Evolutionary conservation across 345 rosid genomes (phyloP), one percentile per base, ranked within the genome.

Genomic region (Populus ilicifolia): DNA sequence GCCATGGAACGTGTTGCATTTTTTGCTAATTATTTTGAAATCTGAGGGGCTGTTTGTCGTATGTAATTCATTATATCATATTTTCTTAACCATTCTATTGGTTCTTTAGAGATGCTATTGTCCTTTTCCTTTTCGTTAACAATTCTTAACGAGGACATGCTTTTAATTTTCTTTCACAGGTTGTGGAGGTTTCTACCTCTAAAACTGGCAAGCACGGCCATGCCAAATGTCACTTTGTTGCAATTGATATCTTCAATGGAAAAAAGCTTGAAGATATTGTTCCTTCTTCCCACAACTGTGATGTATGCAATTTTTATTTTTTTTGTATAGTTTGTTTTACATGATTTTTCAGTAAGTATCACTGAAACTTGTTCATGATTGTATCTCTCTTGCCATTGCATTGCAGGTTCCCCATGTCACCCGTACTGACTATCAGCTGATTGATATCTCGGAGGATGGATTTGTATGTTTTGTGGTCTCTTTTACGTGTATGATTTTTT

Each of bases 161-260:
- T 33, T 63, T 38, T 36, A 27, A 20, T 36, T 36, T 62, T 75
- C n/a, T 52, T 43, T 6, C 27, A 18, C 82, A 82, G 85, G 85
- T 82, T 38, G 82, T 82, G 17, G 85, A 82, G 56, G 82, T 82
- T 30, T 82, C 85, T 1, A 82, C 82, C 44, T 82, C 85, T 43
- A 82, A 82, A 52, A 82, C 82, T 41, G 85, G 85, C 52, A 82
- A 82, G 85, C 85, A 82, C 18, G 85, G 85, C 20, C 85, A 82
- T 67, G 85, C 85, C 2, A 82, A 82, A 33, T 82, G 85, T 59
- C 85, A 82, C 77, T 82, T 82, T 48, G 82, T 78, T 71, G 85
- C 23, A 11, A 82, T 82, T 71, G 85, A 82, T 59, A 78, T 82
- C 71, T 82, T 82, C 77, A 82, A 78, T 46, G 82, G 80, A 52